Percentiles rank a stretch among this genome's conserved stretches.
These are phyloP conservation scores for Colletotrichum melonis DNA, from an alignment of 2,329 filamentous ascomycete genomes.

Conservation along the genomic window DNA sequence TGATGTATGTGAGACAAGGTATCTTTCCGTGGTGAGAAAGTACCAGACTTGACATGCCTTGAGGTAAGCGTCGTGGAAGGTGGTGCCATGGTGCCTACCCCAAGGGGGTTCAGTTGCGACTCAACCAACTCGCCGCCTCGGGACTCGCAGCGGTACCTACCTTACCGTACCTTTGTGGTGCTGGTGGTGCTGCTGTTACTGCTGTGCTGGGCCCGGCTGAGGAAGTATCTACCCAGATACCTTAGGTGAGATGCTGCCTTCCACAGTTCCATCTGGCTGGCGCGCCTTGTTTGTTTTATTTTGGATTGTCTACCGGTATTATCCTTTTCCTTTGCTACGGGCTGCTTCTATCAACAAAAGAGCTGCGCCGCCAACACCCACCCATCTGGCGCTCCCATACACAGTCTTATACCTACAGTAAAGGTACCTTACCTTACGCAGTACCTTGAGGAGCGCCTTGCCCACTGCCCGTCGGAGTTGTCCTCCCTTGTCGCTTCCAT, in stretches of 20 bases:
- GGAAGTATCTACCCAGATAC: too few relatives aligned
- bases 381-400: not conserved
- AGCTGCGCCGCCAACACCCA: not conserved
- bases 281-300: constrained; percentile 8
- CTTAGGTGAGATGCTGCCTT: too few relatives aligned
- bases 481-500: constrained; percentile 1
- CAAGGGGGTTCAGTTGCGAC: too few relatives aligned
- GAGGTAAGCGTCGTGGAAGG: too few relatives aligned
- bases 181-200: not conserved
- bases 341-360: not conserved
- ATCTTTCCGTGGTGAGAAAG: not conserved
- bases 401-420: too few relatives aligned
- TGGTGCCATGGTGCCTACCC: too few relatives aligned
- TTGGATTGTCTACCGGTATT: not conserved
- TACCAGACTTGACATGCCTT: not conserved
- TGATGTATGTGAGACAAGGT: not conserved
- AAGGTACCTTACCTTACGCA: too few relatives aligned
- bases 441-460: too few relatives aligned
- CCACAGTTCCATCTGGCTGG: constrained; percentile 14
- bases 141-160: not conserved
- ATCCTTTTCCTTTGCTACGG: not conserved
- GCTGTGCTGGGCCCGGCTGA: not conserved
- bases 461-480: too few relatives aligned
- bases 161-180: not conserved
- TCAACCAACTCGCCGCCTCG: too few relatives aligned